Conservation (phyloP, 2,329 filamentous ascomycete genomes). For the Ophiocordyceps camponoti-rufipedis region DNA sequence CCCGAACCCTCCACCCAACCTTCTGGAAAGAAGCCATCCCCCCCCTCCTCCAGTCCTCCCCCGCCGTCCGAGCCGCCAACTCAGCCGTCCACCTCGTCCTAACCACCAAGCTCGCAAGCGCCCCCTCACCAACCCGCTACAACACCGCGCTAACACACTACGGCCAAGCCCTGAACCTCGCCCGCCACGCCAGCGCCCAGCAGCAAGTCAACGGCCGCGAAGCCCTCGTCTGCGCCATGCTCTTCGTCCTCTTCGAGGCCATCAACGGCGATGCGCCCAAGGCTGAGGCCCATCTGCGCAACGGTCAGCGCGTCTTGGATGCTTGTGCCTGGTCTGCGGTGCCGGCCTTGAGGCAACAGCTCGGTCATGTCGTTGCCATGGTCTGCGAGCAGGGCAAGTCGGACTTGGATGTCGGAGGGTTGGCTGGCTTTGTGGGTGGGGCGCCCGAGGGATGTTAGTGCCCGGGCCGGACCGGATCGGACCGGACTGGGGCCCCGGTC, state of each 20-base stretch:
- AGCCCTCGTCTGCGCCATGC: conserved; percentile 16
- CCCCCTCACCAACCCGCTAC: conserved; percentile 8
- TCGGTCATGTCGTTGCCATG: conserved; percentile 4
- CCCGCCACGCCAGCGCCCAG: conserved; percentile 6
- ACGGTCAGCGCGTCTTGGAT: conserved; percentile 17
- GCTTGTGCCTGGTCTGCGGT: conserved; percentile 8
- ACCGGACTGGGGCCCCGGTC: background rate
- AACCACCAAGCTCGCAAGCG: conserved; percentile 7
- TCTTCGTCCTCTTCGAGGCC: conserved; percentile 19
- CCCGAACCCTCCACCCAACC: conserved; percentile 10
- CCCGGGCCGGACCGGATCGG: background rate
- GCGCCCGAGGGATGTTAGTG: background rate
- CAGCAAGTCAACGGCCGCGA: conserved; percentile 7
- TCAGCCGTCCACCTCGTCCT: conserved; percentile 17
- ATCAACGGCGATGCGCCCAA: conserved; percentile 16
- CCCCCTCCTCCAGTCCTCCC: conserved; percentile 13
- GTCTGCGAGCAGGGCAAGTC: background rate
- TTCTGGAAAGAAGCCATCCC: conserved; percentile 19
- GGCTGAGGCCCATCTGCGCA: conserved; percentile 16
- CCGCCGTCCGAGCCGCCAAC: conserved; percentile 17
- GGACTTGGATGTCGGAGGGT: background rate
- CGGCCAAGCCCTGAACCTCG: conserved; percentile 12
- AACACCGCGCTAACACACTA: conserved; percentile 14
- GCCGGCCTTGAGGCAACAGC: conserved; percentile 4
- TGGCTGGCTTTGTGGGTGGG: background rate